phyloP scores from a whole-genome alignment of 495 filamentous ascomycete genomes.

The Bacidia rubella region DNA sequence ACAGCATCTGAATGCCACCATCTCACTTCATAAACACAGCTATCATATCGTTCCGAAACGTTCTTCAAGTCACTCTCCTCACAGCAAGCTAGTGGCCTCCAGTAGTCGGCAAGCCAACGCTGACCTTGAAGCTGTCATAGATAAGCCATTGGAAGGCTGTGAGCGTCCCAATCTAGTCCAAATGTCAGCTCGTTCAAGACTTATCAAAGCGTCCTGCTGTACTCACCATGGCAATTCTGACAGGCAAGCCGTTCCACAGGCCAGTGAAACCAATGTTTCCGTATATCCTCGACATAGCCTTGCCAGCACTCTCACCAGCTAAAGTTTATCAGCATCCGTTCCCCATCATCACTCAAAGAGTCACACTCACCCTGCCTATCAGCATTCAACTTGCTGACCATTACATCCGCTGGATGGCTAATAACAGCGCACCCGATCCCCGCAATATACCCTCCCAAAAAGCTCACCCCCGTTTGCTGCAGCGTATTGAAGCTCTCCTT shows the following conservation, averaged over 20 bases:
- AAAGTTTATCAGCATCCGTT: background rate
- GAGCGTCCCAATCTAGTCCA: slow-evolving; percentile 21
- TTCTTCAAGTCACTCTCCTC: no score
- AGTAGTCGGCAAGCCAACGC: slow-evolving; percentile 12
- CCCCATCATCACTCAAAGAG: slow-evolving; percentile 1
- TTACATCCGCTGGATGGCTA: slow-evolving; percentile 54
- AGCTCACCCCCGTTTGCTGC: slow-evolving; percentile 55
- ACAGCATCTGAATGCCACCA: no score
- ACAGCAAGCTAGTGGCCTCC: slow-evolving; percentile 15
- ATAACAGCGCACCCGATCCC: slow-evolving; percentile 56
- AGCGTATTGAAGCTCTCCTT: slow-evolving; percentile 49
- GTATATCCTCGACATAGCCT: slow-evolving; percentile 53
- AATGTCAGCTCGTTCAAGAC: background rate
- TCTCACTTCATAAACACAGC: no score
- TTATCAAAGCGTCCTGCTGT: slow-evolving; percentile 16
- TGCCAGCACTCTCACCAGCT: slow-evolving; percentile 50
- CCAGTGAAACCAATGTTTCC: slow-evolving; percentile 58
- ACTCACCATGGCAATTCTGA: slow-evolving; percentile 52
- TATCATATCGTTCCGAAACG: no score
- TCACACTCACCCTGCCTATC: slow-evolving; percentile 42
- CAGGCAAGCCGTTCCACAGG: slow-evolving; percentile 55
- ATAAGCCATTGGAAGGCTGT: slow-evolving; percentile 69
- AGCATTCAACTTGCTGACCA: slow-evolving; percentile 59
- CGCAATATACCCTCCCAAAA: slow-evolving; percentile 59
- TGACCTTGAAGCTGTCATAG: slow-evolving; percentile 65